Conservation (phyloP, 1,284 basidiomycete genomes). For the Kwoniella shivajii region DNA sequence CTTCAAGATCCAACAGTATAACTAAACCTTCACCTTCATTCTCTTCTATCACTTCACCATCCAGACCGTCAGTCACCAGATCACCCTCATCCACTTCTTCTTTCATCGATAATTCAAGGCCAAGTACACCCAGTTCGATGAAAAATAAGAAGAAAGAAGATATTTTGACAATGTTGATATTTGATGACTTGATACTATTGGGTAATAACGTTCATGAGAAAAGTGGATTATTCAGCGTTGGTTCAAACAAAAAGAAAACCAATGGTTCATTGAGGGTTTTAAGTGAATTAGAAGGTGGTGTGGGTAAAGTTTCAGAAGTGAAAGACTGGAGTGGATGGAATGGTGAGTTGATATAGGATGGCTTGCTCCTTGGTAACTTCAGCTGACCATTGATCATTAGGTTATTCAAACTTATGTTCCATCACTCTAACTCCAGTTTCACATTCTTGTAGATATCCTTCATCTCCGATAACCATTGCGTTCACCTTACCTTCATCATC, state of each 20-base stretch:
- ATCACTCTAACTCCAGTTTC: constrained; percentile 18
- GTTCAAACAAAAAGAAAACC: constrained; percentile 27
- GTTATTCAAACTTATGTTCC: constrained; percentile 21
- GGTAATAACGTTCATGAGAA: constrained; percentile 49
- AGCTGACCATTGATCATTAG: constrained; percentile 3
- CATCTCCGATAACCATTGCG: constrained; percentile 12
- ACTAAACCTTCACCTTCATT: constrained; percentile 1
- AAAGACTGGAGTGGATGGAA: constrained; percentile 38
- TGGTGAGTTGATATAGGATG: constrained; percentile 28
- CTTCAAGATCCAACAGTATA: constrained; percentile 22
- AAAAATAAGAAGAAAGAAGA: constrained; percentile 32
- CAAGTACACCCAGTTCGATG: constrained; percentile 13
- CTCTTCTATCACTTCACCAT: constrained; percentile 22
- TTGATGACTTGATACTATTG: constrained; percentile 69
- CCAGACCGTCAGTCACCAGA: constrained; percentile 17
- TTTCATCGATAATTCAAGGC: constrained; percentile 20
- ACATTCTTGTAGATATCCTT: constrained; percentile 1
- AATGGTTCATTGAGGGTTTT: constrained; percentile 31
- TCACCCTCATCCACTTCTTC: constrained; percentile 25
- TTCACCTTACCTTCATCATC: constrained; percentile 9
- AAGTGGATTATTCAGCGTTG: constrained; percentile 34
- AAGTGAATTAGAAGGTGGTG: constrained; percentile 37
- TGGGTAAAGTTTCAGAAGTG: constrained; percentile 44
- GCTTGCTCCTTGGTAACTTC: not conserved
- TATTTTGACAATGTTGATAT: constrained; percentile 63